These are phyloP conservation scores for Corynascus novoguineensis DNA, from an alignment of 495 filamentous ascomycete genomes.

Conservation along the genomic window DNA sequence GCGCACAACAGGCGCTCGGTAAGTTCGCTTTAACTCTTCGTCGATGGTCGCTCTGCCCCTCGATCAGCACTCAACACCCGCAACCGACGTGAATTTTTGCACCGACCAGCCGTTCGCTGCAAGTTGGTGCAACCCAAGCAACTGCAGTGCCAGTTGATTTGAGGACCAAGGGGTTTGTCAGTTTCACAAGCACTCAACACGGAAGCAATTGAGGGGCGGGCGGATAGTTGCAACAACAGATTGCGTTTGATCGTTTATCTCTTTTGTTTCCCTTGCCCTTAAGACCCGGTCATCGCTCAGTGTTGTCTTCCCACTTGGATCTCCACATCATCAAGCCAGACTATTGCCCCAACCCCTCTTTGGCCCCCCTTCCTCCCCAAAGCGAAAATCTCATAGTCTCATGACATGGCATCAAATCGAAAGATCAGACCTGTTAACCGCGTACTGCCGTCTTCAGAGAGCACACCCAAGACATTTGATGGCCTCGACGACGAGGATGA, in stretches of 20 bases:
- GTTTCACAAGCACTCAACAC: background rate
- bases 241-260: background rate
- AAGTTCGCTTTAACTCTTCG: background rate
- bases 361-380: background rate
- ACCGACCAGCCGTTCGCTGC: too few relatives aligned
- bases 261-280: background rate
- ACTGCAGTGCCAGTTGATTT: background rate
- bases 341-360: background rate
- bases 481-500: constrained; percentile 47
- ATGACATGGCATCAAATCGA: background rate
- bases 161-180: background rate
- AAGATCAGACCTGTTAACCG: constrained; percentile 13
- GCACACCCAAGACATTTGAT: constrained; percentile 45
- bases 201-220: background rate
- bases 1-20: constrained; percentile 32
- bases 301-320: background rate
- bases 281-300: background rate
- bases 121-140: background rate
- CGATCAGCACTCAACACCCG: background rate
- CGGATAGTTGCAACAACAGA: background rate
- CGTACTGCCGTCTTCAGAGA: constrained; percentile 35
- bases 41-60: background rate
- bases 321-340: background rate
- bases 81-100: background rate
- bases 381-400: background rate